phyloP scores from a whole-genome alignment of 345 rosid genomes.

The Citrus unshiu region DNA sequence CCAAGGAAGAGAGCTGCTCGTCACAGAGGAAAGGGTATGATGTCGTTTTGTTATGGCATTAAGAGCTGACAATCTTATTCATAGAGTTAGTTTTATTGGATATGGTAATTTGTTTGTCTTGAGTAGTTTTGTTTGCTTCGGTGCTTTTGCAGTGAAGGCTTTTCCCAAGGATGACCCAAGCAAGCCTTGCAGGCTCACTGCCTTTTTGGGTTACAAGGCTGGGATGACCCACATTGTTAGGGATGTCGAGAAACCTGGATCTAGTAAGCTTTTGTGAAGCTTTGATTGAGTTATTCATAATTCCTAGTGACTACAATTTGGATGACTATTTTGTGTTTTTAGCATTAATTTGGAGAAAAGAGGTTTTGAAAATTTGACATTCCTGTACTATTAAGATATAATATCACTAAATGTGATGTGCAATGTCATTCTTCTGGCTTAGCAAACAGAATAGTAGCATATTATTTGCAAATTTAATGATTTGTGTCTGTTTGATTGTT shows the following conservation, averaged over 20 bases:
- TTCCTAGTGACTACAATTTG: background rate
- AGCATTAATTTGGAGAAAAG: background rate
- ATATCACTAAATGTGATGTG: background rate
- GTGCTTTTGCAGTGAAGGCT: constrained; percentile 65
- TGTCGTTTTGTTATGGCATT: background rate
- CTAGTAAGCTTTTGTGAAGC: constrained; percentile 42
- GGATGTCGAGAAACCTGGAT: constrained; percentile 87
- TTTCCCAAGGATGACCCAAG: constrained; percentile 79
- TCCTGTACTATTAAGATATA: background rate
- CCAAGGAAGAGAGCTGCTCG: constrained; percentile 87
- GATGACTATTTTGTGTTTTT: background rate
- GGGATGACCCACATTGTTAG: constrained; percentile 94
- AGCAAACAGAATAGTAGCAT: background rate
- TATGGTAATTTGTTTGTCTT: background rate
- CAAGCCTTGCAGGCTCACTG: constrained; percentile 81
- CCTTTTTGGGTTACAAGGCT: constrained; percentile 88
- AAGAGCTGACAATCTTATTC: background rate
- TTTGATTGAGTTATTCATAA: background rate
- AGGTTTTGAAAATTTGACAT: no score
- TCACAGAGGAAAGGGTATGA: constrained; percentile 77
- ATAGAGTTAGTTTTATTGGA: background rate
- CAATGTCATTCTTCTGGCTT: background rate
- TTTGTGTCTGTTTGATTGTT: background rate
- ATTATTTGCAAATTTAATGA: no score
- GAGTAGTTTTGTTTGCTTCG: background rate